Percentiles rank a stretch among this genome's conserved stretches.
These are phyloP conservation scores for Coemansia sp. DNA, from an alignment of 192 early-diverging fungal species.

Conservation along the genomic window DNA sequence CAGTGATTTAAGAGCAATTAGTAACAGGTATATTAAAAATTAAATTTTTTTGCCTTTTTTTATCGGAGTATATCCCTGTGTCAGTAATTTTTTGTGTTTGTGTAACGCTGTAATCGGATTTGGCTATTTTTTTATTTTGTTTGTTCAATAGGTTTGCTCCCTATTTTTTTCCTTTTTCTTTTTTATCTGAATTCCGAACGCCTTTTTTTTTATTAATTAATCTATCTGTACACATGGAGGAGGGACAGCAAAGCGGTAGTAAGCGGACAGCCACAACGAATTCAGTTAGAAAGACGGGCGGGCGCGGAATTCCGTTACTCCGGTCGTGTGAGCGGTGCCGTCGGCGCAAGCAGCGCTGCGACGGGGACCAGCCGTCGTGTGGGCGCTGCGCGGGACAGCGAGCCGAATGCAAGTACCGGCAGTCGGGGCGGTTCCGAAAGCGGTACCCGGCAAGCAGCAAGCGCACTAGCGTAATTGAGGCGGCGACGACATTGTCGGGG, in stretches of 20 bases:
- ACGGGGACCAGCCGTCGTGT: constrained; percentile 50
- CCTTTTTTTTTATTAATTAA: too few species aligned
- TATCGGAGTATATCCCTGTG: too few species aligned
- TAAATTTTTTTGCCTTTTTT: too few species aligned
- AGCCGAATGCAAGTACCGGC: constrained; percentile 43
- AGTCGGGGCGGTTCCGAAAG: constrained; percentile 55
- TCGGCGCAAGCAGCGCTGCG: constrained; percentile 51
- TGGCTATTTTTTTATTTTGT: too few species aligned
- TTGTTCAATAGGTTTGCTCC: too few species aligned
- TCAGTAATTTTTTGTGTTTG: too few species aligned
- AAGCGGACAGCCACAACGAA: not conserved
- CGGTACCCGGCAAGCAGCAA: constrained; percentile 22
- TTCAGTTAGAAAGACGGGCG: not conserved
- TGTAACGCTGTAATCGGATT: too few species aligned
- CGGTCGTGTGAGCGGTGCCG: constrained; percentile 54
- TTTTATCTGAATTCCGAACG: not conserved
- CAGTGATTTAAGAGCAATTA: too few species aligned
- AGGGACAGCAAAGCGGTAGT: too few species aligned
- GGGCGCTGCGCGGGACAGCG: constrained; percentile 35
- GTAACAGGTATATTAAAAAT: too few species aligned
- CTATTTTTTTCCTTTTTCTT: not conserved
- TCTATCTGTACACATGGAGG: too few species aligned
- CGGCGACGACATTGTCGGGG: constrained; percentile 11
- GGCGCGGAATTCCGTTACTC: constrained; percentile 35
- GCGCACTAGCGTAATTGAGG: not conserved